Conservation (phyloP, 2,329 filamentous ascomycete genomes). For the Fusarium sp. region DNA sequence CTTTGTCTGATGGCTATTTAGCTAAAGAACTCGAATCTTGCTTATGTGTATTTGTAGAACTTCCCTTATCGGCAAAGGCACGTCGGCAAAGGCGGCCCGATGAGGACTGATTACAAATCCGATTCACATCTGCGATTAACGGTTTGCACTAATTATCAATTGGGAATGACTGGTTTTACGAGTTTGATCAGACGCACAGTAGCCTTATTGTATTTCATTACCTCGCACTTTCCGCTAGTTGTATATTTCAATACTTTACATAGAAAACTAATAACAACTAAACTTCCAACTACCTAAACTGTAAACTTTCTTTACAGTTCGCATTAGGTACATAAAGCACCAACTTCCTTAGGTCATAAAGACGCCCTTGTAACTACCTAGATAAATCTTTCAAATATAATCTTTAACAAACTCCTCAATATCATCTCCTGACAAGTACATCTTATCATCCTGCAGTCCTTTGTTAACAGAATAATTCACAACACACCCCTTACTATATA, state of each 20-base stretch:
- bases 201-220: background rate
- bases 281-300: too few species aligned
- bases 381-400: too few species aligned
- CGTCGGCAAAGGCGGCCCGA: background rate
- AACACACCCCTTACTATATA: background rate
- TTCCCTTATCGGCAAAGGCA: background rate
- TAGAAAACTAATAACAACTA: too few species aligned
- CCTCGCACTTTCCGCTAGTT: accelerated
- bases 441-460: background rate
- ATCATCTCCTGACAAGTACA: background rate
- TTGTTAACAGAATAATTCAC: background rate
- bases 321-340: background rate
- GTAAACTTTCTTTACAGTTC: accelerated
- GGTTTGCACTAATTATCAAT: too few species aligned
- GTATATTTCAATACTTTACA: background rate
- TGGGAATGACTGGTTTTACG: background rate
- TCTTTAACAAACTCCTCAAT: background rate
- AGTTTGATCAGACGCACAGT: background rate
- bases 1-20: too few species aligned
- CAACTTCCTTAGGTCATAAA: accelerated
- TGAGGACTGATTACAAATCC: background rate
- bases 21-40: too few species aligned
- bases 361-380: too few species aligned
- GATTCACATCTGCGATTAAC: background rate
- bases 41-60: too few species aligned